phyloP scores from a whole-genome alignment of 225 moss, liverwort and hornwort genomes.

The Pseudoscleropodium purum region DNA sequence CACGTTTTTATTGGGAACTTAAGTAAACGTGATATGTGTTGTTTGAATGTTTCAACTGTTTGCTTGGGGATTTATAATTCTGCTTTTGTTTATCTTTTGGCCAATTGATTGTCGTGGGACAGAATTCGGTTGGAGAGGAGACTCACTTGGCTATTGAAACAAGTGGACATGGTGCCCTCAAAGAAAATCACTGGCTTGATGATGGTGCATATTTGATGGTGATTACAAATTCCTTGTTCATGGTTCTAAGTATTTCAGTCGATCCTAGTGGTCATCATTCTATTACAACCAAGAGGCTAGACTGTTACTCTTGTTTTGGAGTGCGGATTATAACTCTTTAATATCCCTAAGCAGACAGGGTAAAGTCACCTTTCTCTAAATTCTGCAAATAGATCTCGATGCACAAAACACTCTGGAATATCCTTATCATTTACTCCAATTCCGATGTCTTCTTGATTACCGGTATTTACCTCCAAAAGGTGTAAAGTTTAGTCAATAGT shows the following conservation, averaged over 20 bases:
- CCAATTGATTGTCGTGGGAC: constrained; percentile 2
- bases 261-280: neutral
- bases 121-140: constrained; percentile 76
- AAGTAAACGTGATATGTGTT: neutral
- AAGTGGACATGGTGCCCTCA: constrained; percentile 93
- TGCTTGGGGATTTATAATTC: neutral
- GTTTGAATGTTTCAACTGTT: neutral
- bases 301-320: neutral
- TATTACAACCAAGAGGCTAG: neutral
- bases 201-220: constrained; percentile 99
- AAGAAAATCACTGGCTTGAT: constrained; percentile 96
- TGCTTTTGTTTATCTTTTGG: neutral
- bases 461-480: neutral
- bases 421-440: neutral
- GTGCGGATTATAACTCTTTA: neutral
- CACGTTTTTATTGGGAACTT: neutral
- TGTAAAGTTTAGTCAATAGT: neutral
- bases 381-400: neutral
- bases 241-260: neutral
- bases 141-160: constrained; percentile 91
- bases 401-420: neutral
- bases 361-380: neutral
- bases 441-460: neutral
- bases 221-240: neutral
- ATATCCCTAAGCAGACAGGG: neutral